phyloP scores from a whole-genome alignment of 352 stramenopile species.

The Pythium myriotylum region DNA sequence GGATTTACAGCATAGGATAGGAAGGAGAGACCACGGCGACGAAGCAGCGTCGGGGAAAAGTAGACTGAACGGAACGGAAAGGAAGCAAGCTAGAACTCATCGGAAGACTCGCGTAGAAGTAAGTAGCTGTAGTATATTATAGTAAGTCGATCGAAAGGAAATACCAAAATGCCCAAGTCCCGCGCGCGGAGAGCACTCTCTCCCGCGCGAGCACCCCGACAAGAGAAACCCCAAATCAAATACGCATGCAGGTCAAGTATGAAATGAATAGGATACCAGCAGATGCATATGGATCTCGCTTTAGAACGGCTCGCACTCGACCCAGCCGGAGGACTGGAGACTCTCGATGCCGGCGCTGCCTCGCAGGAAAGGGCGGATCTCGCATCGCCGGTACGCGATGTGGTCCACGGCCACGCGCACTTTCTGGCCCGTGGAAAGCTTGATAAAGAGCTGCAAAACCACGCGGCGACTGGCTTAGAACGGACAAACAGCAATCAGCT shows the following conservation, averaged over 20 bases:
- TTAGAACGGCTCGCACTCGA: constrained; percentile 66
- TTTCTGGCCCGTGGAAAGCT: constrained; percentile 63
- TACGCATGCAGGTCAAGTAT: too few species aligned
- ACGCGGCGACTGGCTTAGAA: too few species aligned
- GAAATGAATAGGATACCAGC: too few species aligned
- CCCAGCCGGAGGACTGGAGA: constrained; percentile 59
- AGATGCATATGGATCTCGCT: not conserved
- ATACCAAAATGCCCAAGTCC: not conserved
- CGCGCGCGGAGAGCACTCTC: not conserved
- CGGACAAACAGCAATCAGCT: too few species aligned
- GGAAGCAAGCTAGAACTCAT: not conserved
- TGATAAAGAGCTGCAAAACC: constrained; percentile 52
- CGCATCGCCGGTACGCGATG: constrained; percentile 42
- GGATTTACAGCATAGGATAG: constrained; percentile 7
- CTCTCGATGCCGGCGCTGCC: constrained; percentile 44
- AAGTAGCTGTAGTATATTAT: constrained; percentile 13
- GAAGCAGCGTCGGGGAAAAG: not conserved
- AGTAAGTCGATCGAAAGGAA: constrained; percentile 8
- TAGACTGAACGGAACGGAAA: not conserved
- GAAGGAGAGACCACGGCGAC: not conserved
- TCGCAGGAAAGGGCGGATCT: constrained; percentile 67
- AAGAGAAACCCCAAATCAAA: too few species aligned
- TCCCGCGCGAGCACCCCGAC: too few species aligned
- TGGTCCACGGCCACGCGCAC: constrained; percentile 62
- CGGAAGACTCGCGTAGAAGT: constrained; percentile 6